Conservation (phyloP, 495 filamentous ascomycete species). For the Stereocaulon alpinum region DNA sequence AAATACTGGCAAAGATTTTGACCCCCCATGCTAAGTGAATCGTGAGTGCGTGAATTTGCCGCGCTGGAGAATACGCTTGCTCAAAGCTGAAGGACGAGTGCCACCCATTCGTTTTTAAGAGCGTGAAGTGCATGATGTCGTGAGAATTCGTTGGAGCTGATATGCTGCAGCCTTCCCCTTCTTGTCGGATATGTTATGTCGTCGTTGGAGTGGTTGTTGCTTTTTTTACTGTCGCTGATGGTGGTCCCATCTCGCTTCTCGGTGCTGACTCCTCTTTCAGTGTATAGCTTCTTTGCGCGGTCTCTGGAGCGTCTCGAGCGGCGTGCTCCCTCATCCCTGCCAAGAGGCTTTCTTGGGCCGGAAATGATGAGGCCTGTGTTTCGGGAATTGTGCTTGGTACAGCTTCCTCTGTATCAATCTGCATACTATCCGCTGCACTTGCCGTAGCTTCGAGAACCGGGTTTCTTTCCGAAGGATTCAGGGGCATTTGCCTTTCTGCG, state of each 20-base stretch:
- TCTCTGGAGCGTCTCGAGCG: conserved; percentile 7
- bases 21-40: conserved; percentile 7
- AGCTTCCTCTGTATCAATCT: neutral
- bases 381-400: conserved; percentile 14
- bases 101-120: conserved; percentile 4
- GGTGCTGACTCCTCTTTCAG: conserved; percentile 9
- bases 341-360: conserved; percentile 5
- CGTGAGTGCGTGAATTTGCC: conserved; percentile 4
- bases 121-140: conserved; percentile 9
- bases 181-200: neutral
- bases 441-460: conserved; percentile 6
- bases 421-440: conserved; percentile 15
- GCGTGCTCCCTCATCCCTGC: conserved; percentile 15
- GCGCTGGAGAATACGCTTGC: conserved; percentile 1
- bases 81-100: conserved; percentile 14
- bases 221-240: neutral
- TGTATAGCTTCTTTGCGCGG: conserved; percentile 10
- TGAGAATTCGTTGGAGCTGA: conserved; percentile 4
- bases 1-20: neutral
- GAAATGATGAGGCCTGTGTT: conserved; percentile 11
- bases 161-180: neutral
- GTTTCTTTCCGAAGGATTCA: neutral
- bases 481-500: neutral
- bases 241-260: neutral
- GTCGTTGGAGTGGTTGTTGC: neutral